Evolutionary conservation across 768 basidiomycete species (phyloP).

Genomic region (Lactifluus rugatus): DNA sequence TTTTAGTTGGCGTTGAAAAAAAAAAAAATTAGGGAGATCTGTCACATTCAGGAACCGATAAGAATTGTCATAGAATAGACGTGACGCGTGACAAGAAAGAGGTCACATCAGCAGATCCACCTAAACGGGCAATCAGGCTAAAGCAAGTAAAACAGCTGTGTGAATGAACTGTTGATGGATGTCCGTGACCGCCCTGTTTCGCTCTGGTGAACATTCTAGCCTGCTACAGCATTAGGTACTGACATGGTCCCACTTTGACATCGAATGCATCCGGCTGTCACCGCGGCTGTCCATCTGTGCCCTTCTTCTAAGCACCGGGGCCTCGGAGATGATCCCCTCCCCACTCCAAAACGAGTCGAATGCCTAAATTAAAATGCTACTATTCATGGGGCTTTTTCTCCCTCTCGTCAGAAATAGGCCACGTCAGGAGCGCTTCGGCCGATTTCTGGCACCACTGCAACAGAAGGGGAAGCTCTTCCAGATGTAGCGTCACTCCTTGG

Average conservation of each 20-base stretch:
- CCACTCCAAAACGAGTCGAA: neutral
- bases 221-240: neutral
- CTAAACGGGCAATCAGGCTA: neutral
- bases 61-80: neutral
- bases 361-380: constrained; percentile 11
- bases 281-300: neutral
- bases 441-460: constrained; percentile 2
- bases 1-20: constrained; percentile 6
- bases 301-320: neutral
- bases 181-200: constrained; percentile 12
- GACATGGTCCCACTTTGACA: neutral
- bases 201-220: constrained; percentile 2
- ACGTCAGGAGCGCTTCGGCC: constrained; percentile 9
- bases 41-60: constrained; percentile 15
- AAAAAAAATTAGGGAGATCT: constrained; percentile 5
- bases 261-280: neutral
- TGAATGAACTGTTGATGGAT: neutral
- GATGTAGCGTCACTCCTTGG: neutral
- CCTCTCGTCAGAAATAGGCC: neutral
- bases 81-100: neutral
- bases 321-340: constrained; percentile 13
- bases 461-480: neutral
- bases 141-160: neutral
- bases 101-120: constrained; percentile 11
- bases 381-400: neutral